Evolutionary conservation across 768 basidiomycete genomes (phyloP).

Genomic region (Cystofilobasidium macerans): DNA sequence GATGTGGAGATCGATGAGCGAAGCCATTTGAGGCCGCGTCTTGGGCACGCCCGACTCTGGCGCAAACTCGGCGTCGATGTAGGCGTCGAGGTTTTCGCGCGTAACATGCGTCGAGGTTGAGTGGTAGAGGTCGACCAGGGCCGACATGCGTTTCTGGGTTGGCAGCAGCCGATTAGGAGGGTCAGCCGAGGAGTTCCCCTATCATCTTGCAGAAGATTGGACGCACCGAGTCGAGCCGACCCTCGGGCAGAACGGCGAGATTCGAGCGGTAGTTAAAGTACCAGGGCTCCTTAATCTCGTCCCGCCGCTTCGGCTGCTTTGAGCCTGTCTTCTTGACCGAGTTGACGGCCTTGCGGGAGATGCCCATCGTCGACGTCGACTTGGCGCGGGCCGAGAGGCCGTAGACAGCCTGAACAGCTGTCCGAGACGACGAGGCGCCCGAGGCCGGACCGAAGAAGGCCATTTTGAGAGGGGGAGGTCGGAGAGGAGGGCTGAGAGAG

Average conservation of each 20-base stretch:
- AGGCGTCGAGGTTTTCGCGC: constrained; percentile 16
- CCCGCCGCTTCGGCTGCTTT: background rate
- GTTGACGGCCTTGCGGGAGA: constrained; percentile 2
- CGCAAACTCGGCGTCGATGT: constrained; percentile 18
- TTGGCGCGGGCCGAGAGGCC: background rate
- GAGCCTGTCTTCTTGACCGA: background rate
- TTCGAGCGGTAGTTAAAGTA: background rate
- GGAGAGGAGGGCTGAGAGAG: background rate
- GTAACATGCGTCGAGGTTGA: constrained; percentile 5
- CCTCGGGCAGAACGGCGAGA: constrained; percentile 6
- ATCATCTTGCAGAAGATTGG: no score
- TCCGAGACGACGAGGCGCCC: background rate
- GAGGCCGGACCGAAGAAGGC: background rate
- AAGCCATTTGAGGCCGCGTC: constrained; percentile 22
- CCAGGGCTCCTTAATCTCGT: background rate
- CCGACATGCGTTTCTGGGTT: background rate
- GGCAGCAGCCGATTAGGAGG: background rate
- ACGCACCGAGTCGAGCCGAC: constrained; percentile 3
- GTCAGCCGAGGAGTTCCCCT: background rate
- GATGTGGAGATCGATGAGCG: constrained; percentile 20
- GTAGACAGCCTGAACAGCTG: background rate
- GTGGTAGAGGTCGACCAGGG: constrained; percentile 16
- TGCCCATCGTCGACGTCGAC: constrained; percentile 14
- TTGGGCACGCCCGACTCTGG: background rate
- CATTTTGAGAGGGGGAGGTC: background rate